phyloP scores from a whole-genome alignment of 345 rosid species.

The Linum lewisii region DNA sequence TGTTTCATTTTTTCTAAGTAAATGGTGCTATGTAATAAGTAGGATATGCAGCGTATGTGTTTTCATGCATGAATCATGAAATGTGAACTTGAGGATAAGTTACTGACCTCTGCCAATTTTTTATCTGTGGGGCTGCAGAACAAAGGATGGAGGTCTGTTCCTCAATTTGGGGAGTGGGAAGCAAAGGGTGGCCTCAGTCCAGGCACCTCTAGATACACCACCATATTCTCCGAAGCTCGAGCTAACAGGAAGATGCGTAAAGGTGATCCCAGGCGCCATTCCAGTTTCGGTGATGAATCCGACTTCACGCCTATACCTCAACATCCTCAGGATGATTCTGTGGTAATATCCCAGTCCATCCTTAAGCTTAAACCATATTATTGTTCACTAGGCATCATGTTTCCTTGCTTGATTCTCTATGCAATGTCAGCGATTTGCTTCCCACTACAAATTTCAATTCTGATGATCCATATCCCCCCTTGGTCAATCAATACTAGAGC shows the following conservation, averaged over 20 bases:
- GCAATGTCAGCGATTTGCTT: too few relatives aligned
- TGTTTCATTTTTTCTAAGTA: too few relatives aligned
- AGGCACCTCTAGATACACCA: slow-evolving; percentile 46
- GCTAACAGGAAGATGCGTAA: slow-evolving; percentile 57
- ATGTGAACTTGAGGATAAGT: neutral
- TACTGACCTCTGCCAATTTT: neutral
- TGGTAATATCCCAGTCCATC: slow-evolving; percentile 26
- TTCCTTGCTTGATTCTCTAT: slow-evolving; percentile 3
- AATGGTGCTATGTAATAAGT: too few relatives aligned
- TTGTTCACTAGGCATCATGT: neutral
- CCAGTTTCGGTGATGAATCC: slow-evolving; percentile 45
- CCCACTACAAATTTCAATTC: slow-evolving; percentile 5
- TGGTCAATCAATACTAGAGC: slow-evolving; percentile 15
- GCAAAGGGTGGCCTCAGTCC: slow-evolving; percentile 17
- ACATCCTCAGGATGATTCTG: slow-evolving; percentile 35
- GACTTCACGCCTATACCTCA: slow-evolving; percentile 24
- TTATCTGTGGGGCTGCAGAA: slow-evolving; percentile 19
- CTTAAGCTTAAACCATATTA: neutral
- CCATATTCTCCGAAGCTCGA: slow-evolving; percentile 57
- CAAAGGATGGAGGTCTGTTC: slow-evolving; percentile 40
- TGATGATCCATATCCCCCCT: slow-evolving; percentile 35
- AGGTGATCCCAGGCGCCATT: slow-evolving; percentile 23
- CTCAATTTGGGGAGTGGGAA: slow-evolving; percentile 84
- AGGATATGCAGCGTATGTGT: too few relatives aligned
- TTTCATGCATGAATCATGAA: neutral